phyloP scores from a whole-genome alignment of 768 basidiomycete genomes.

The Pluteus cervinus region DNA sequence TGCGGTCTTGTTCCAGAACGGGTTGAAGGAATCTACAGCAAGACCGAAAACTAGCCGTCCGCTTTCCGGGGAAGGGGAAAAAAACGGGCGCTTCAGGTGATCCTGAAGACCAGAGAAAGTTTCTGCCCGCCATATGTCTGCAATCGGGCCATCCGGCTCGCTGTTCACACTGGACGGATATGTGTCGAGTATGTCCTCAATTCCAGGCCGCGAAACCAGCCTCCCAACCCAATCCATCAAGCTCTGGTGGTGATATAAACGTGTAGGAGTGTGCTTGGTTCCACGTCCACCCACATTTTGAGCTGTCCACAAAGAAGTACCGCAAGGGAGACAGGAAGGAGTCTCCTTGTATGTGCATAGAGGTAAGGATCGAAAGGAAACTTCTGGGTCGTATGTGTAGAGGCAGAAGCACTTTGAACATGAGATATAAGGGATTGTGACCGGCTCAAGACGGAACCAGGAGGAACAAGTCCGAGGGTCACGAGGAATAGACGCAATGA shows the following conservation, averaged over 20 bases:
- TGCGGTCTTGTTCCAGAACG: constrained; percentile 15
- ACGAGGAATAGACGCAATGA: constrained; percentile 9
- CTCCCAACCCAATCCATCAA: constrained; percentile 14
- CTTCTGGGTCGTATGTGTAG: constrained; percentile 9
- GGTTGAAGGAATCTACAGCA: constrained; percentile 28
- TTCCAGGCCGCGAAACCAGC: constrained; percentile 8
- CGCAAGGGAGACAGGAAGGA: constrained; percentile 10
- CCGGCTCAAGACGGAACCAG: constrained; percentile 16
- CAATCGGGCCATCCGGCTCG: constrained; percentile 4
- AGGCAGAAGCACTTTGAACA: constrained; percentile 19
- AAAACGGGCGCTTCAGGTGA: constrained; percentile 15
- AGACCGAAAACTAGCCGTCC: constrained; percentile 16
- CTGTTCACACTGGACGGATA: constrained; percentile 11
- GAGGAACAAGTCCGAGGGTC: constrained; percentile 14
- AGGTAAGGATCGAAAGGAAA: constrained; percentile 1
- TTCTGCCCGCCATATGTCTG: not conserved
- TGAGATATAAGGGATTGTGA: constrained; percentile 11
- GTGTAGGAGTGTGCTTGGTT: constrained; percentile 6
- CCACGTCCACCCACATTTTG: not conserved
- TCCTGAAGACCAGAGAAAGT: not conserved
- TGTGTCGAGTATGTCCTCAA: constrained; percentile 8
- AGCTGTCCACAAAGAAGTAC: constrained; percentile 13
- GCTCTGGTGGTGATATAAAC: constrained; percentile 15
- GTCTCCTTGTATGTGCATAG: constrained; percentile 9
- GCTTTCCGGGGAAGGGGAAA: constrained; percentile 10